These are phyloP conservation scores for Penicillium goetzii DNA, from an alignment of 495 filamentous ascomycete species.

Conservation along the genomic window DNA sequence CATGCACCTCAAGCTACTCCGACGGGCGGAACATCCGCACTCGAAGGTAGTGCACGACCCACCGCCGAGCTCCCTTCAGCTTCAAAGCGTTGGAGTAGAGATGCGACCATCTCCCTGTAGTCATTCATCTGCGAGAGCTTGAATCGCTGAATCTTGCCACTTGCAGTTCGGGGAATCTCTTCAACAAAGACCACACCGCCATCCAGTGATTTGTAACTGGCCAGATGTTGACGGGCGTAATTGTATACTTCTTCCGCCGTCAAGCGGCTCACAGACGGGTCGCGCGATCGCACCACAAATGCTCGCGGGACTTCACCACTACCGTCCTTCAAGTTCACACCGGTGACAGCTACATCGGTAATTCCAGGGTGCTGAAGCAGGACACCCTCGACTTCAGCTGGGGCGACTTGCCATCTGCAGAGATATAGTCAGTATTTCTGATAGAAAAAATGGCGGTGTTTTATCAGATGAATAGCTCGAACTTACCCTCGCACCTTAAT, in stretches of 20 bases:
- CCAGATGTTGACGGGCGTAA: conserved; percentile 62
- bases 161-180: conserved; percentile 73
- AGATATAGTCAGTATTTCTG: conserved; percentile 3
- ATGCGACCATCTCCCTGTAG: conserved; percentile 50
- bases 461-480: neutral
- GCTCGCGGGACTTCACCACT: conserved; percentile 72
- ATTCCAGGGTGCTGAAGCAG: conserved; percentile 72
- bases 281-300: conserved; percentile 64
- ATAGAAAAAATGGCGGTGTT: neutral
- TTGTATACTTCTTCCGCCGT: conserved; percentile 63
- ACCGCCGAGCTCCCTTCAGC: conserved; percentile 10
- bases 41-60: conserved; percentile 16
- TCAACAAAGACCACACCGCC: conserved; percentile 76
- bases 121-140: conserved; percentile 50
- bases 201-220: conserved; percentile 69
- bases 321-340: conserved; percentile 56
- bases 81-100: conserved; percentile 40
- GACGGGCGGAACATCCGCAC: conserved; percentile 19
- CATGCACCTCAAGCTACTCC: conserved; percentile 20
- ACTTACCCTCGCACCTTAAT: conserved; percentile 68
- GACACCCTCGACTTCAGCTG: conserved; percentile 81
- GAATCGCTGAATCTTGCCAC: conserved; percentile 75
- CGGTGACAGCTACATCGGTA: conserved; percentile 77
- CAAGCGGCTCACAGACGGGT: conserved; percentile 30
- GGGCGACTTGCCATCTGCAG: conserved; percentile 71